Base-by-base conservation (phyloP, 306 rosid genomes). In the Myrica gale region DNA sequence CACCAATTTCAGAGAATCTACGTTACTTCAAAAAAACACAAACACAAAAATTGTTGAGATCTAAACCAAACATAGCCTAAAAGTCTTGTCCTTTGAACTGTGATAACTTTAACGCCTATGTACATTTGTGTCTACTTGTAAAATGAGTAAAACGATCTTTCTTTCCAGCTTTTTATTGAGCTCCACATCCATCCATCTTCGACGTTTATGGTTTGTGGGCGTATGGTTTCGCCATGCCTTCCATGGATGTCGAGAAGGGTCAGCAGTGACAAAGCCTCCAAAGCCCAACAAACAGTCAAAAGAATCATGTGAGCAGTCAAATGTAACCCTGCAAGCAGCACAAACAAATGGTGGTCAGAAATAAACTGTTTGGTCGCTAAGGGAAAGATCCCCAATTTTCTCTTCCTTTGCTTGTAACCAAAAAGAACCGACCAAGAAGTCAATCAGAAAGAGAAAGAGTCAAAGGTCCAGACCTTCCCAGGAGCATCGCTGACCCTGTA, bases 241-340 rank as follows among this genome's bases (percentile, higher is more conserved):
- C 82, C n/a, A 23, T 58, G 20, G 26, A 52, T 37, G 53, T 66
- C 75, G 44, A 60, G 45, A 54, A 60, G 43, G 69, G 10, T 78
- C 56, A 76, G 75, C 23, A 47, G 66, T 57, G 44, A 76, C 57
- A 55, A 80, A 42, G 76, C 61, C 72, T 71, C 75, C 75, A 57
- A 67, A 46, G 20, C 60, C 70, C 69, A 69, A 46, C 32, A 45
- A 78, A 42, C 69, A 51, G 55, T 55, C 71, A 37, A 70, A 47
- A 7, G 53, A 68, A 61, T 45, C 68, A 20, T 16, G 42, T 75
- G 21, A 54, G 17, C 76, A 7, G 20, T 21, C 67, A n/a, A 41
- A 68, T 56, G 72, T 76, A 81, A 26, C 53, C 58, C 86, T 89
- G 84, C 79, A 77, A 72, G 69, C 75, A 84, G 20, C 62, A 79